Evolutionary conservation across 2,329 filamentous ascomycete genomes (phyloP).

Genomic region (Penicillium sp.): DNA sequence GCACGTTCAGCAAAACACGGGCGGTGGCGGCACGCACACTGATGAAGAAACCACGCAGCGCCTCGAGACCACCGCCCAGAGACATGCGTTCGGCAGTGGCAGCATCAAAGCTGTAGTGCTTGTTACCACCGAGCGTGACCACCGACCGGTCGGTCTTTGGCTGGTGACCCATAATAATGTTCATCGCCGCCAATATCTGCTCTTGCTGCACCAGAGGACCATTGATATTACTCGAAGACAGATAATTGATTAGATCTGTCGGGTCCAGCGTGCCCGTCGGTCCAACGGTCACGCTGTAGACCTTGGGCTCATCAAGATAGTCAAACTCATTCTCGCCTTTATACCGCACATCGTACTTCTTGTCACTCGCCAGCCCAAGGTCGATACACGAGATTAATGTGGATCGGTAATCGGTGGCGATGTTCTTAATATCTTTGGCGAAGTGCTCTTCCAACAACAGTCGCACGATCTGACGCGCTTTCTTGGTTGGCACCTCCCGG

Average conservation of each 20-base stretch:
- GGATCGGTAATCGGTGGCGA: slow-evolving; percentile 44
- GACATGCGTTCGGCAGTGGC: slow-evolving; percentile 33
- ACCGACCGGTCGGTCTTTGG: slow-evolving; percentile 45
- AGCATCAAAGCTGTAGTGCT: slow-evolving; percentile 49
- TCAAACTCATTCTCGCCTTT: slow-evolving; percentile 38
- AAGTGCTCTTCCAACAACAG: slow-evolving; percentile 45
- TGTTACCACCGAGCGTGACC: slow-evolving; percentile 54
- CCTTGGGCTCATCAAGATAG: slow-evolving; percentile 30
- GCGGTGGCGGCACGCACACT: slow-evolving; percentile 61
- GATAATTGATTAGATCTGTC: slow-evolving; percentile 47
- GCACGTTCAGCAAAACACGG: slow-evolving; percentile 58
- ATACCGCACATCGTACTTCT: slow-evolving; percentile 33
- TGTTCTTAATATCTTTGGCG: slow-evolving; percentile 18
- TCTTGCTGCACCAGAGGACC: slow-evolving; percentile 46
- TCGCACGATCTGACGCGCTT: slow-evolving; percentile 50
- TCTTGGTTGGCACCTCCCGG: slow-evolving; percentile 33
- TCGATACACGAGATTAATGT: slow-evolving; percentile 37
- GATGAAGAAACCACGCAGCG: slow-evolving; percentile 62
- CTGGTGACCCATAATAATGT: slow-evolving; percentile 56
- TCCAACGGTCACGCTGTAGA: slow-evolving; percentile 38
- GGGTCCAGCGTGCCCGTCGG: slow-evolving; percentile 36
- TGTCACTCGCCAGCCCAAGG: slow-evolving; percentile 21
- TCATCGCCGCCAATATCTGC: slow-evolving; percentile 58
- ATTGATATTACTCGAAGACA: slow-evolving; percentile 36
- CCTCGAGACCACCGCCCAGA: slow-evolving; percentile 55